A percentile compares a stretch with the other conserved stretches of the same genome.
Conservation (phyloP, 2,329 filamentous ascomycete species). For the Fonsecaea erecta region DNA sequence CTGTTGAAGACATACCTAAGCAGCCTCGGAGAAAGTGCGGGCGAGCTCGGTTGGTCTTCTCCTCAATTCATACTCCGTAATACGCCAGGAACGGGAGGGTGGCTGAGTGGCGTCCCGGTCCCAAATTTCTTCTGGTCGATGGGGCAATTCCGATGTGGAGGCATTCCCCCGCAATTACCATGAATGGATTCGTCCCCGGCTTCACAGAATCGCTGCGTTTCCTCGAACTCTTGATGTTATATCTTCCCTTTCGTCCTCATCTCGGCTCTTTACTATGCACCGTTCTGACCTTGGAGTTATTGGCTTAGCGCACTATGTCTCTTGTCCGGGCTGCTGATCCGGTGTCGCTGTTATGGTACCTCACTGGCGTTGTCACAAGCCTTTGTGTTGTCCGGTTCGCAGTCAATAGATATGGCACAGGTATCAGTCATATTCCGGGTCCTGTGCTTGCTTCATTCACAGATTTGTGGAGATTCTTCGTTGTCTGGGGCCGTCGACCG, state of each 20-base stretch:
- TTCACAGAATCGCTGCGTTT: neutral
- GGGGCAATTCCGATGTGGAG: slow-evolving; percentile 14
- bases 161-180: neutral
- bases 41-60: no score
- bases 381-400: neutral
- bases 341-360: slow-evolving; percentile 3
- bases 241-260: neutral
- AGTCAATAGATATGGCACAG: slow-evolving; percentile 24
- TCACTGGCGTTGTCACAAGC: neutral
- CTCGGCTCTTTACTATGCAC: neutral
- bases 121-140: neutral
- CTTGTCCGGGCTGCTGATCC: slow-evolving; percentile 2
- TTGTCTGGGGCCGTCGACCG: slow-evolving; percentile 36
- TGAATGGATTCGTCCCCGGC: neutral
- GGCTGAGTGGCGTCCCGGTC: neutral
- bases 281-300: neutral
- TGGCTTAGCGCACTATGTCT: slow-evolving; percentile 1
- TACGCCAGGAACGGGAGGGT: no score
- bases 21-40: no score
- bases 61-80: no score
- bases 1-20: no score
- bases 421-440: slow-evolving; percentile 38
- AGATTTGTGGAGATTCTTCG: slow-evolving; percentile 38
- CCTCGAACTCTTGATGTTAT: neutral
- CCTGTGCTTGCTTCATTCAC: slow-evolving; percentile 38